Conservation (phyloP, 2,329 filamentous ascomycete genomes). For the Pseudogymnoascus sp. region DNA sequence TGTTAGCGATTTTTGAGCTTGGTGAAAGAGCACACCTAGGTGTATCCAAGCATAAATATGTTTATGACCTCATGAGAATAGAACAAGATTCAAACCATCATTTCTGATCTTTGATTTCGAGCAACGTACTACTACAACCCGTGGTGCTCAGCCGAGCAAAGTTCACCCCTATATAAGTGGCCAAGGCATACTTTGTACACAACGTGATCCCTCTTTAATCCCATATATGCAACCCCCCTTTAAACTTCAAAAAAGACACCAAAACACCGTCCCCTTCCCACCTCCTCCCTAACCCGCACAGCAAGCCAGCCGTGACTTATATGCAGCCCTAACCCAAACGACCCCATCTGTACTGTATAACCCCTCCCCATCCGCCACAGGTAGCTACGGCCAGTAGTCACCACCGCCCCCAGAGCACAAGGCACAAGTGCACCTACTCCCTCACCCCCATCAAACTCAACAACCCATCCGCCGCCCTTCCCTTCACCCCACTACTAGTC, state of each 20-base stretch:
- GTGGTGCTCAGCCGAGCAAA: neutral
- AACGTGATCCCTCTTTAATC: neutral
- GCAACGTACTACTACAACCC: neutral
- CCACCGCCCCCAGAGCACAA: neutral
- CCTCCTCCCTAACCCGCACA: neutral
- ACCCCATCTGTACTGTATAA: neutral
- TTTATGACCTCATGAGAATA: neutral
- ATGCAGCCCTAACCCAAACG: constrained; percentile 2
- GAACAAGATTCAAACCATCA: constrained; percentile 2
- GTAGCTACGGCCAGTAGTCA: neutral
- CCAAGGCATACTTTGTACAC: constrained; percentile 2
- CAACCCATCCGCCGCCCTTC: constrained; percentile 45
- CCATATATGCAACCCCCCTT: neutral
- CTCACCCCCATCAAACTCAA: constrained; percentile 29
- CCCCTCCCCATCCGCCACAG: neutral
- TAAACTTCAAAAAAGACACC: neutral
- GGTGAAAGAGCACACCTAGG: neutral
- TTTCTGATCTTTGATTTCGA: neutral
- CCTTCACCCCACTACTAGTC: constrained; percentile 41
- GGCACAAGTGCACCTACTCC: neutral
- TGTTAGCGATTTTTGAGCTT: neutral
- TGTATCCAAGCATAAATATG: neutral
- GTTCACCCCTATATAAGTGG: neutral
- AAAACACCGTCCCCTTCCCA: neutral
- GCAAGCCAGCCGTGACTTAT: constrained; percentile 7